A percentile compares a stretch with the other conserved stretches of the same genome.
Evolutionary conservation across 2,329 filamentous ascomycete genomes (phyloP).

Genomic region (Pseudocercospora fijiensis): DNA sequence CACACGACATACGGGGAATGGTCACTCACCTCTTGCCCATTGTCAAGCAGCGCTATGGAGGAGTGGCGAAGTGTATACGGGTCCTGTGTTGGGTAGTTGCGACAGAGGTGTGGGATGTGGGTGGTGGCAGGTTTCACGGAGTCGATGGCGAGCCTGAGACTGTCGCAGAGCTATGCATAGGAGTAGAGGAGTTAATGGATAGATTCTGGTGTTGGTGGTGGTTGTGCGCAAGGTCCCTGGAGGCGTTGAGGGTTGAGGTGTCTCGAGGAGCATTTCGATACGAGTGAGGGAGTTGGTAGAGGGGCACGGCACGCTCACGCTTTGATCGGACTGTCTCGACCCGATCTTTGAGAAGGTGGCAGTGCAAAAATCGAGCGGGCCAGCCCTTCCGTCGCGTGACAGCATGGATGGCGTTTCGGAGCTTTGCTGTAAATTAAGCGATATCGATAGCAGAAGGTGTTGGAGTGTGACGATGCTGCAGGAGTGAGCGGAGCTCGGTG

Average conservation of each 20-base stretch:
- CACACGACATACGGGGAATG: constrained; percentile 14
- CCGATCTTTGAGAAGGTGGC: not conserved
- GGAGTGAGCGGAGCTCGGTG: too few relatives aligned
- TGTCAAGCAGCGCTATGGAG: constrained; percentile 19
- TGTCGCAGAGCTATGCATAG: not conserved
- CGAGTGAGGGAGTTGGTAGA: not conserved
- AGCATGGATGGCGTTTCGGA: not conserved
- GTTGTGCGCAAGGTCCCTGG: not conserved
- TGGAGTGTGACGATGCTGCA: not conserved
- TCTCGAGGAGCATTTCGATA: not conserved
- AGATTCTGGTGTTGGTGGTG: not conserved
- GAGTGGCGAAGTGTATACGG: constrained; percentile 2
- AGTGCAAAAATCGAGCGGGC: not conserved
- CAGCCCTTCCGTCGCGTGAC: not conserved
- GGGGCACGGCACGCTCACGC: not conserved
- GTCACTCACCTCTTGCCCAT: constrained; percentile 36
- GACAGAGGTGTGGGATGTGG: not conserved
- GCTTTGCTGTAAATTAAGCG: not conserved
- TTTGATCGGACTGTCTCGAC: not conserved
- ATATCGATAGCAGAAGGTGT: not conserved
- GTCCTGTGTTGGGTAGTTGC: not conserved
- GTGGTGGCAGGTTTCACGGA: not conserved
- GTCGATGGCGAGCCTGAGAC: not conserved
- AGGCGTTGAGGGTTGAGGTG: not conserved
- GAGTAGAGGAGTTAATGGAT: not conserved